A percentile compares a stretch with the other conserved stretches of the same genome.
These are phyloP conservation scores for Gardenia jasminoides DNA, from an alignment of 257 asterid genomes.

Conservation along the genomic window DNA sequence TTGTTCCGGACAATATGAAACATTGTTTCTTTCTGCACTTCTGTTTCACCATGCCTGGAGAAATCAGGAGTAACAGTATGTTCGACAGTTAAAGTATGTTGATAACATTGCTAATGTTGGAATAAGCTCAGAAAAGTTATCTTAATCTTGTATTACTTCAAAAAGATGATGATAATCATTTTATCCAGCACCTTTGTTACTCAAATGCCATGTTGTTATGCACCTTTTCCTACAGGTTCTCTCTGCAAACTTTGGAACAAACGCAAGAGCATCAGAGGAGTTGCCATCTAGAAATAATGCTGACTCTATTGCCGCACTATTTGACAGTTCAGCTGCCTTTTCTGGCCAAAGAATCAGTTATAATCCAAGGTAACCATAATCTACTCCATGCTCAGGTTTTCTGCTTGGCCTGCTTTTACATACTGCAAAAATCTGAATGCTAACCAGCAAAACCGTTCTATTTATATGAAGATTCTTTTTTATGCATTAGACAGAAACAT, in stretches of 20 bases:
- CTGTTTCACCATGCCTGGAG: conserved; percentile 13
- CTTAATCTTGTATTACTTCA: neutral
- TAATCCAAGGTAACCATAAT: conserved; percentile 34
- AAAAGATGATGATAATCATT: neutral
- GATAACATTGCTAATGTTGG: conserved; percentile 8
- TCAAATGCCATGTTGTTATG: conserved; percentile 2
- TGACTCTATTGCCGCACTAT: conserved; percentile 22
- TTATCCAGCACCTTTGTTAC: conserved; percentile 4
- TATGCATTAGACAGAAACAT: neutral
- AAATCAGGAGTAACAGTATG: conserved; percentile 13
- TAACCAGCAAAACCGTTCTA: neutral
- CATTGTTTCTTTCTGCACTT: conserved; percentile 3
- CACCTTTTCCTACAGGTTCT: conserved; percentile 32
- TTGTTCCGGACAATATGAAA: neutral
- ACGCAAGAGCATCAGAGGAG: conserved; percentile 36
- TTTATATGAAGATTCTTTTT: neutral
- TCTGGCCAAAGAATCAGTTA: conserved; percentile 23
- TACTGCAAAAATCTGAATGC: neutral
- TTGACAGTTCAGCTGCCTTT: conserved; percentile 31
- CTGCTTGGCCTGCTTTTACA: conserved; percentile 6
- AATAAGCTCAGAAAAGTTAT: conserved; percentile 8
- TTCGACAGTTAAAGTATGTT: conserved; percentile 7
- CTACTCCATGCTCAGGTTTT: conserved; percentile 12
- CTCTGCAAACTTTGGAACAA: conserved; percentile 30
- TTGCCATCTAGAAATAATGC: conserved; percentile 31